Conservation (phyloP, 1,139 yeast species). For the Protomyces inundatus region DNA sequence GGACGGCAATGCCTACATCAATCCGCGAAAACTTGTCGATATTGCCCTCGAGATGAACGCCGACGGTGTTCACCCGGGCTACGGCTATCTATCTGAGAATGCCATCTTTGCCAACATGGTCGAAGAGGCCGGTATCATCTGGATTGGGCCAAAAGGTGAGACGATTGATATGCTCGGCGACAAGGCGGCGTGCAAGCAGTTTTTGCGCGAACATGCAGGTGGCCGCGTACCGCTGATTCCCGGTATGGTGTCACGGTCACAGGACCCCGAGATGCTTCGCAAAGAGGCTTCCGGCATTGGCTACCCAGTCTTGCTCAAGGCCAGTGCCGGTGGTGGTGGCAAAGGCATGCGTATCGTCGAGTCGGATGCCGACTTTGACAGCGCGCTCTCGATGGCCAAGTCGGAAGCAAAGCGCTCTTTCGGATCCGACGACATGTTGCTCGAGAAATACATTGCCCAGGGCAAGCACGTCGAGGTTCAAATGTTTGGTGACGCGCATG, state of each 20-base stretch:
- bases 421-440: conserved; percentile 90
- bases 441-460: conserved; percentile 88
- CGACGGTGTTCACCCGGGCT: conserved; percentile 94
- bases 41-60: conserved; percentile 83
- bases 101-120: conserved; percentile 93
- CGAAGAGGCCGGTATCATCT: conserved; percentile 72
- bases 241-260: conserved; percentile 65
- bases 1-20: neutral
- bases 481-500: conserved; percentile 91
- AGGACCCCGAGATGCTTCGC: conserved; percentile 43
- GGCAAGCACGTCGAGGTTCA: conserved; percentile 96
- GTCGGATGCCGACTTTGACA: conserved; percentile 65
- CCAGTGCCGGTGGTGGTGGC: conserved; percentile 99
- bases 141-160: conserved; percentile 93
- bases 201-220: conserved; percentile 66
- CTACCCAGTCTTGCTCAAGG: conserved; percentile 92
- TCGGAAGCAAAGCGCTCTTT: conserved; percentile 91
- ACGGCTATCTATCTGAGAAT: conserved; percentile 92
- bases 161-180: conserved; percentile 53
- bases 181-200: conserved; percentile 90
- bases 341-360: conserved; percentile 94
- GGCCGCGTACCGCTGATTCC: conserved; percentile 89
- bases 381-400: conserved; percentile 81
- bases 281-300: conserved; percentile 69
- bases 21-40: conserved; percentile 71